phyloP scores from a whole-genome alignment of 176 grass and related monocot species.

The Dactylis glomerata region DNA sequence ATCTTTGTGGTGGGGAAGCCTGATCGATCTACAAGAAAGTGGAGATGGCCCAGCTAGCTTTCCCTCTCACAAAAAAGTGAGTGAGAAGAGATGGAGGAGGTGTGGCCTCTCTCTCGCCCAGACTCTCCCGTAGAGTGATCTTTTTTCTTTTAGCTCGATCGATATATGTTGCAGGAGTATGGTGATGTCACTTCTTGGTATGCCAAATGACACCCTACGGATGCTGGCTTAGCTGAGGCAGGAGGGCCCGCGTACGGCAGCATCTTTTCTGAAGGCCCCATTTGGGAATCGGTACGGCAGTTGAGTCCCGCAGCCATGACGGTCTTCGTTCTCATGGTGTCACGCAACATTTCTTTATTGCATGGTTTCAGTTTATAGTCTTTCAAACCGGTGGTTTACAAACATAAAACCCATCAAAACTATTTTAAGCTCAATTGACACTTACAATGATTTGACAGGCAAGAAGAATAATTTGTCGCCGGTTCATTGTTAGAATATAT shows the following conservation, averaged over 20 bases:
- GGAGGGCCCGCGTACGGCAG: neutral
- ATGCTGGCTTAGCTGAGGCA: neutral
- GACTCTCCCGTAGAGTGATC: no score
- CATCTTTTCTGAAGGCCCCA: neutral
- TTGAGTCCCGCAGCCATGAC: no score
- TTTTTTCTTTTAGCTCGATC: constrained; percentile 10
- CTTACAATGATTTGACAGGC: no score
- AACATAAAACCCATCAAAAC: no score
- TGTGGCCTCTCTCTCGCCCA: neutral
- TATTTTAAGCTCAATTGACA: no score
- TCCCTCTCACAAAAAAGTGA: constrained; percentile 30
- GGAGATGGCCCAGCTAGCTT: neutral
- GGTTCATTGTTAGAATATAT: no score
- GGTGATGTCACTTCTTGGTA: constrained; percentile 34
- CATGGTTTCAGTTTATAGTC: no score
- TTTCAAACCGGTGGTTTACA: no score
- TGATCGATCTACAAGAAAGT: neutral
- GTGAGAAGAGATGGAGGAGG: neutral
- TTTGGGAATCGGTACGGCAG: neutral
- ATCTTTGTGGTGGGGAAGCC: neutral
- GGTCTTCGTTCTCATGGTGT: no score
- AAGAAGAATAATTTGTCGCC: no score
- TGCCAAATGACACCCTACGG: constrained; percentile 23
- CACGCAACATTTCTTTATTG: no score
- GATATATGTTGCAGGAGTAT: constrained; percentile 19